Evolutionary conservation across 345 rosid genomes (phyloP), one percentile per base, ranked within the genome.

Genomic region (Moricandia arvensis): DNA sequence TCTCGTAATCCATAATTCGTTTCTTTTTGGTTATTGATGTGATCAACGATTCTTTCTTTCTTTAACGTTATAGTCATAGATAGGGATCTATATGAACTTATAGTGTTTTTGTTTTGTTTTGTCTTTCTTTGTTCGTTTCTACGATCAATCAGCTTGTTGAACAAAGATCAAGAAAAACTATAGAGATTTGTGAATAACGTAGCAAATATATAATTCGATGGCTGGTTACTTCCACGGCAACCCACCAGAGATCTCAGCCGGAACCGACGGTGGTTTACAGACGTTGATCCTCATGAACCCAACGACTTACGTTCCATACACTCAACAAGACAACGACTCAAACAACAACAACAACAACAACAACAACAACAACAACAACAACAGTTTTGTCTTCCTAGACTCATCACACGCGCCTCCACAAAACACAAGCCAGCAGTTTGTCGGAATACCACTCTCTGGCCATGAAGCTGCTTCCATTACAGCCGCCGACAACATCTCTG

Each of bases 231-330:
- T 81, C 74, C 90, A 90, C 69, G 94, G 92, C 26, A 89, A 86
- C 73, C 88, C 93, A 0, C 90, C 95, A 0, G 96, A 95, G 31
- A 83, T 92, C 37, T 91, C 91, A 26, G 85, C 83, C 18, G 93
- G 89, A 47, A 80, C 83, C 30, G 83, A 86, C 33, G 93, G 91
- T 60, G 97, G 98, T 5, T 78, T 95, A 3, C 99, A 95, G 67
- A 95, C 97, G 68, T 95, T 94, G 31, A 82, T 91, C 12, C 92
- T 94, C 68, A 94, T 91, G 98, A 94, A 94, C 84, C 98, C 98
- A 61, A 72, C 87, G 18, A 79, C 88, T 31, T 95, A 95, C 75
- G 96, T 90, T 70, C 97, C 88, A 62, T 90, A 88, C 83, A 81
- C 96, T 35, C 89, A 84, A 75, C 71, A 80, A 62, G 82, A 87